Percentiles rank a stretch among this genome's conserved stretches.
phyloP scores from a whole-genome alignment of 352 stramenopile species.

The Phytophthora citricola region DNA sequence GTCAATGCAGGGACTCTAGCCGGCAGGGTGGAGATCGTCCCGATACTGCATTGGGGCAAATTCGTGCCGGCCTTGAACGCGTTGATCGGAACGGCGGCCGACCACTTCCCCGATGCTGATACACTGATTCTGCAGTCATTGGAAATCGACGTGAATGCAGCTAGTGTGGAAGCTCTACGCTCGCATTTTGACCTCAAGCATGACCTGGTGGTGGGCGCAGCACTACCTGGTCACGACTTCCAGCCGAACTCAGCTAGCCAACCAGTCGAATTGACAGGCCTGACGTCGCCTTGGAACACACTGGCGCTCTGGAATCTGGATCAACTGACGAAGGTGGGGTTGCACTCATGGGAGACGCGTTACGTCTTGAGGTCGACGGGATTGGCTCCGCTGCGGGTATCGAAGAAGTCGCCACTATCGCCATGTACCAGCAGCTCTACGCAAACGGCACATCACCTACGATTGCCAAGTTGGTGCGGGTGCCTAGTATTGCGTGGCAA shows the following conservation, averaged over 20 bases:
- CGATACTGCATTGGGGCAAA: constrained; percentile 94
- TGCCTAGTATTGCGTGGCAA: constrained; percentile 86
- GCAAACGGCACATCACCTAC: constrained; percentile 37
- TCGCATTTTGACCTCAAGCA: constrained; percentile 68
- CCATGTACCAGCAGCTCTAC: constrained; percentile 91
- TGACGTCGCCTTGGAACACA: constrained; percentile 97
- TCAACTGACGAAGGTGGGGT: constrained; percentile 92
- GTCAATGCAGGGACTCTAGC: constrained; percentile 16
- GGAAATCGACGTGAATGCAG: constrained; percentile 79
- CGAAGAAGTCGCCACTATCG: constrained; percentile 95
- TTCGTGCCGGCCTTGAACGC: constrained; percentile 97
- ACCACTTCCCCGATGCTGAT: constrained; percentile 52
- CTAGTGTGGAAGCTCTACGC: constrained; percentile 63
- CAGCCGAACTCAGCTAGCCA: constrained; percentile 27
- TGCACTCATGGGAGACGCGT: constrained; percentile 86
- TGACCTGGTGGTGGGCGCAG: constrained; percentile 92
- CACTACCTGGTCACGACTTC: constrained; percentile 84
- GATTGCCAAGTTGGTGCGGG: constrained; percentile 84
- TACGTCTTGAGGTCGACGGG: constrained; percentile 52
- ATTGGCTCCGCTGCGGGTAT: constrained; percentile 67
- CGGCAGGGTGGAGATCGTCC: constrained; percentile 74
- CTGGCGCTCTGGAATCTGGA: constrained; percentile 94
- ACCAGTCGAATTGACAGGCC: constrained; percentile 76
- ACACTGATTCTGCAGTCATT: constrained; percentile 92
- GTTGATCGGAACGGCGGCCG: constrained; percentile 77